These are phyloP conservation scores for Gentiana dahurica DNA, from an alignment of 257 asterid genomes.

Conservation along the genomic window DNA sequence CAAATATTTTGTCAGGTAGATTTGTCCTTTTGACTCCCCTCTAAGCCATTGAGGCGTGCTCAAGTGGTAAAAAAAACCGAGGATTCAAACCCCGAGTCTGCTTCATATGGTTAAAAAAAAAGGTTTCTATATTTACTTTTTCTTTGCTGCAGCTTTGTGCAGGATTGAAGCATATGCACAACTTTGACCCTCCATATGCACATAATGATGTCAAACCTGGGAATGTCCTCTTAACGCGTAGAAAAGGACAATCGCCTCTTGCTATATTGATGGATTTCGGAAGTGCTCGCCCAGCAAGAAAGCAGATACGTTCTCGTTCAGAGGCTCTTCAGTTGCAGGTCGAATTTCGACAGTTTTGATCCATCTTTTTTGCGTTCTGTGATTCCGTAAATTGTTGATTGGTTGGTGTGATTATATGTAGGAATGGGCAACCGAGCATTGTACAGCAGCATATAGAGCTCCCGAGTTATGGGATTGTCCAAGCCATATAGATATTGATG, in stretches of 20 bases:
- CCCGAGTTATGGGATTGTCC: constrained; percentile 97
- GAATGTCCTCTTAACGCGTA: constrained; percentile 68
- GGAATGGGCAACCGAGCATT: constrained; percentile 98
- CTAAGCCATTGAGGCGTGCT: too few species aligned
- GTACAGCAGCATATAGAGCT: constrained; percentile 85
- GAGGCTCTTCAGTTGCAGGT: constrained; percentile 1
- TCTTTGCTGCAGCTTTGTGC: constrained; percentile 80
- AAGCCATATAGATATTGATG: constrained; percentile 80
- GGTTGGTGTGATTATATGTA: constrained; percentile 25
- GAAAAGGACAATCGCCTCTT: constrained; percentile 4
- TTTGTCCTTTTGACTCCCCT: background rate
- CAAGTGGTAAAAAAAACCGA: too few species aligned
- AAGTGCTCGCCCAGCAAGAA: too few species aligned
- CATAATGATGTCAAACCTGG: constrained; percentile 95
- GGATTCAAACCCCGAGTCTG: too few species aligned
- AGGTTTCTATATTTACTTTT: background rate
- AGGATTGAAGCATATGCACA: constrained; percentile 92
- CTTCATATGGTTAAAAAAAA: too few species aligned
- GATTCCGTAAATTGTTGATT: constrained; percentile 3
- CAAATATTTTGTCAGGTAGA: constrained; percentile 89
- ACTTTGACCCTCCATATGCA: constrained; percentile 80
- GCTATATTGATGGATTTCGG: too few species aligned
- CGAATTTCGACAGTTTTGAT: background rate
- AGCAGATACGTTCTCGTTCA: too few species aligned
- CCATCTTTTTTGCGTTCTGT: constrained; percentile 10